Evolutionary conservation across 176 grass and related monocot species (phyloP).

Genomic region (Cenchrus purpureus): DNA sequence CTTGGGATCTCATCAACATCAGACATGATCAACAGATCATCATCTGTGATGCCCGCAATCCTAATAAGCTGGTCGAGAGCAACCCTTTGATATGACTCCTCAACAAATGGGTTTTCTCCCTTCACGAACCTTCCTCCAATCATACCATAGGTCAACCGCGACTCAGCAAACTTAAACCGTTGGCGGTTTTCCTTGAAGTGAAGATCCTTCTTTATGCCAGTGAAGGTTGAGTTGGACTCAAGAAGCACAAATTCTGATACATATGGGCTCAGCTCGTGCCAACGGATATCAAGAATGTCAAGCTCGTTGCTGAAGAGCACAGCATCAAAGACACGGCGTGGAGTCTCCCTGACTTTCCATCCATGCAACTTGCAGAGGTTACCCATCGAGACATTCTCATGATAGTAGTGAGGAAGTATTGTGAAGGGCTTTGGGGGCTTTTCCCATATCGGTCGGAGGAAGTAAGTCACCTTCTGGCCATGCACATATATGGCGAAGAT

Average conservation of each 20-base stretch:
- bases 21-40: constrained; percentile 94
- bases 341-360: constrained; percentile 78
- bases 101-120: constrained; percentile 93
- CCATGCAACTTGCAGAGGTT: constrained; percentile 84
- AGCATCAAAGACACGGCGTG: constrained; percentile 79
- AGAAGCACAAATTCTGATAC: constrained; percentile 85
- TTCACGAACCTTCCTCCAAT: constrained; percentile 81
- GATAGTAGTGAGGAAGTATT: constrained; percentile 71
- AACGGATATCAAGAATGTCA: constrained; percentile 84
- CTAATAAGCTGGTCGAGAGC: constrained; percentile 78
- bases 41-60: constrained; percentile 69
- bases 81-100: constrained; percentile 90
- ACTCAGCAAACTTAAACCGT: constrained; percentile 71
- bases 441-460: constrained; percentile 84
- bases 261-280: constrained; percentile 82
- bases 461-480: constrained; percentile 94
- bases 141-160: constrained; percentile 79
- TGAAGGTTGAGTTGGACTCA: constrained; percentile 90
- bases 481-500: constrained; percentile 72
- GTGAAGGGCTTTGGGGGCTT: constrained; percentile 85
- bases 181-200: constrained; percentile 63
- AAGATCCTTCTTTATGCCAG: constrained; percentile 77
- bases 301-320: constrained; percentile 91
- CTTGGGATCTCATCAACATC: constrained; percentile 95
- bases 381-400: constrained; percentile 77